phyloP scores from a whole-genome alignment of 2,329 filamentous ascomycete species.

The Aspergillus sp. region DNA sequence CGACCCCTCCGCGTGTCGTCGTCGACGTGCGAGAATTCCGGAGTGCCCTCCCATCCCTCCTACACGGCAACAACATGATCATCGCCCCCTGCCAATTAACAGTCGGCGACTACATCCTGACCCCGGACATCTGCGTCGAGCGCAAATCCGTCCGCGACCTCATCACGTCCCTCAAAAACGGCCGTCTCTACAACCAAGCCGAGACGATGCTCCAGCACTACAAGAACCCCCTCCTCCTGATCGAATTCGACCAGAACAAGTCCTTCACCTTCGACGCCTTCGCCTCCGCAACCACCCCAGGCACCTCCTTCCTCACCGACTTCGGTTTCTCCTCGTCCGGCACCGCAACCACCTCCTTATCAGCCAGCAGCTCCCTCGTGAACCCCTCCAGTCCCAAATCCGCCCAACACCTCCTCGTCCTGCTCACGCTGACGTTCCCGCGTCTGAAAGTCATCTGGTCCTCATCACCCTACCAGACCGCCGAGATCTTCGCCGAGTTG shows the following conservation, averaged over 20 bases:
- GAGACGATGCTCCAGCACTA: conserved; percentile 96
- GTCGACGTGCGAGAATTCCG: conserved; percentile 96
- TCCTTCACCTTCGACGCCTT: conserved; percentile 87
- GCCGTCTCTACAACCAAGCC: conserved; percentile 85
- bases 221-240: conserved; percentile 83
- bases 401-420: conserved; percentile 85
- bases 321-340: conserved; percentile 51
- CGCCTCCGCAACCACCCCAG: conserved; percentile 40
- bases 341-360: conserved; percentile 50
- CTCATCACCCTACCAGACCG: conserved; percentile 88
- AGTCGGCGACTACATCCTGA: conserved; percentile 93
- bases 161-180: conserved; percentile 87
- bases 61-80: conserved; percentile 84
- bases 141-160: conserved; percentile 91
- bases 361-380: conserved; percentile 61
- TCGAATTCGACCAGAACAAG: conserved; percentile 97
- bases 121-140: conserved; percentile 87
- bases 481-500: conserved; percentile 91
- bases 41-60: conserved; percentile 83
- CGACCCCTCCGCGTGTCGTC: conserved; percentile 83
- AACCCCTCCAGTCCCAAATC: conserved; percentile 67
- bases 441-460: conserved; percentile 91
- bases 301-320: conserved; percentile 47
- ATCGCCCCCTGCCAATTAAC: conserved; percentile 94
- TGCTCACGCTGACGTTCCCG: conserved; percentile 89